Conservation (phyloP, 495 filamentous ascomycete genomes). For the Xylaria venustula region DNA sequence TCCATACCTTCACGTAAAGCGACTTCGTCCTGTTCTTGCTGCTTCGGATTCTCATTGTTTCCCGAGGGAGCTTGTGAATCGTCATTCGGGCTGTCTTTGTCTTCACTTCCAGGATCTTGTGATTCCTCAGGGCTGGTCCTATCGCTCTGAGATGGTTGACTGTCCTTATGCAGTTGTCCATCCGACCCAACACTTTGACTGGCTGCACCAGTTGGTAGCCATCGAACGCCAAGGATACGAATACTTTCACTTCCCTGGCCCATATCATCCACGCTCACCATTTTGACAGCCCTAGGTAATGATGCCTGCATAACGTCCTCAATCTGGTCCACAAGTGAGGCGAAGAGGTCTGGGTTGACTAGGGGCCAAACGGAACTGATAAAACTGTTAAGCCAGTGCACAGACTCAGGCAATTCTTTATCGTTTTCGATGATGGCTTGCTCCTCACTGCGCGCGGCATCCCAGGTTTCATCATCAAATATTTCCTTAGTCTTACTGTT, state of each 20-base stretch:
- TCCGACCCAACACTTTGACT: slow-evolving; percentile 54
- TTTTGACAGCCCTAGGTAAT: slow-evolving; percentile 60
- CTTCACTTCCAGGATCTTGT: slow-evolving; percentile 32
- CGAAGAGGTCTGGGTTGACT: slow-evolving; percentile 69
- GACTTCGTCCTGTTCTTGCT: slow-evolving; percentile 42
- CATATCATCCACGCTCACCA: slow-evolving; percentile 68
- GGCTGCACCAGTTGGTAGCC: slow-evolving; percentile 66
- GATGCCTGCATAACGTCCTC: slow-evolving; percentile 74
- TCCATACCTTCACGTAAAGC: slow-evolving; percentile 64
- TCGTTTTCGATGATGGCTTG: slow-evolving; percentile 33
- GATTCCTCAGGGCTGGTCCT: slow-evolving; percentile 44
- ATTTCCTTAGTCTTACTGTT: slow-evolving; percentile 50
- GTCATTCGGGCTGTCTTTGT: slow-evolving; percentile 25
- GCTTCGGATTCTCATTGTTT: slow-evolving; percentile 21
- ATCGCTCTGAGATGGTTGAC: slow-evolving; percentile 43
- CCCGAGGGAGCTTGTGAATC: background rate
- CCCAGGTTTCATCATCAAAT: slow-evolving; percentile 64
- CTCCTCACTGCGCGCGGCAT: slow-evolving; percentile 51
- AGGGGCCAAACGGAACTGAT: slow-evolving; percentile 65
- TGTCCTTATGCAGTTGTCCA: slow-evolving; percentile 44
- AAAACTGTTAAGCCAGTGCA: slow-evolving; percentile 65
- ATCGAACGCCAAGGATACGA: slow-evolving; percentile 62
- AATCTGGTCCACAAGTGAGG: slow-evolving; percentile 60
- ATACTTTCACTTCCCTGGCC: slow-evolving; percentile 67
- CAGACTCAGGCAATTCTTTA: slow-evolving; percentile 55